These are phyloP conservation scores for Calendula officinalis DNA, from an alignment of 129 eudicot genomes.

Conservation along the genomic window DNA sequence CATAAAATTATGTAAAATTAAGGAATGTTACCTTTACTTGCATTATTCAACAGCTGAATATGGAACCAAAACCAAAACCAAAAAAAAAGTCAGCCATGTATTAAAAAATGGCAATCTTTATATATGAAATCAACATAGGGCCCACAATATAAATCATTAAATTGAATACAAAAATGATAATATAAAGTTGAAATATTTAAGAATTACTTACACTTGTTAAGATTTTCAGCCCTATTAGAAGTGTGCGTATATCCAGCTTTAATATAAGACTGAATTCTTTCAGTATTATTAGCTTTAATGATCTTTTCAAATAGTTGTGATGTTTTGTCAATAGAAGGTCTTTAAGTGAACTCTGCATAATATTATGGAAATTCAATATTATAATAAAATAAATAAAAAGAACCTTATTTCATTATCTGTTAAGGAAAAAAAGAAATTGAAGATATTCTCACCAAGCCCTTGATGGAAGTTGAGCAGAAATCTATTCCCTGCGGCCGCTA, in stretches of 20 bases:
- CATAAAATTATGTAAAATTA: too few species aligned
- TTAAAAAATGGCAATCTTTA: neutral
- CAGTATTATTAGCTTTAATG: constrained; percentile 53
- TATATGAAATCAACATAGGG: neutral
- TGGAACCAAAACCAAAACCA: constrained; percentile 33
- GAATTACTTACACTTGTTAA: constrained; percentile 66
- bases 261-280: constrained; percentile 57
- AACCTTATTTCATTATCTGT: neutral
- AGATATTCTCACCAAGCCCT: constrained; percentile 54
- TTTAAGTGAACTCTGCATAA: constrained; percentile 49
- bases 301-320: constrained; percentile 56
- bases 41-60: constrained; percentile 43
- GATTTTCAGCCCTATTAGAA: constrained; percentile 41
- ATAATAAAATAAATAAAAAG: neutral
- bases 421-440: constrained; percentile 1
- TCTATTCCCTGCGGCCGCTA: constrained; percentile 45
- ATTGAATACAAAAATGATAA: neutral
- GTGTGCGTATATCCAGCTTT: constrained; percentile 55
- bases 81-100: constrained; percentile 23
- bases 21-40: constrained; percentile 43
- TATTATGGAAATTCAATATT: neutral
- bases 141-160: neutral
- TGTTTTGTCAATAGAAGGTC: constrained; percentile 54
- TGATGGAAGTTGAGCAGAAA: constrained; percentile 58
- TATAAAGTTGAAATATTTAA: neutral